Conservation (phyloP, 23 red algal species). For the Gracilaria domingensis region DNA sequence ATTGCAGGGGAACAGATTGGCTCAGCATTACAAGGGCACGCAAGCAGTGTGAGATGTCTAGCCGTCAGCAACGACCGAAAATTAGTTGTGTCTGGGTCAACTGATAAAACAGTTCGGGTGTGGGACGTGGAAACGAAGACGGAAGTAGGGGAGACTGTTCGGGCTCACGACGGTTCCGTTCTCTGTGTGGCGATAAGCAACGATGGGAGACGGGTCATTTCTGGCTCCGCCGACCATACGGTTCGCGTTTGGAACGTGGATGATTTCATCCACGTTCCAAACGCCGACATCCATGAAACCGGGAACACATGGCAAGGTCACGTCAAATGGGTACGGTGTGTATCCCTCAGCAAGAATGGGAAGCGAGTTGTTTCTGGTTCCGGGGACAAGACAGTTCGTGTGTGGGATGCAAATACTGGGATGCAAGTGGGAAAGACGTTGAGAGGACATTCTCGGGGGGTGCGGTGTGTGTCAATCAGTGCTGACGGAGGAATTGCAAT, state of each 20-base stretch:
- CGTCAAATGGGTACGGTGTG: not conserved
- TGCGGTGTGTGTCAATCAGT: not conserved
- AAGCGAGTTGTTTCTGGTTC: not conserved
- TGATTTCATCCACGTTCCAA: too few relatives aligned
- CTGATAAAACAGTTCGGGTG: too few relatives aligned
- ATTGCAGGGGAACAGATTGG: not conserved
- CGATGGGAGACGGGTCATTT: not conserved
- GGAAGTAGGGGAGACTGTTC: too few relatives aligned
- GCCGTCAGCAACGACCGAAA: slow-evolving; percentile 6
- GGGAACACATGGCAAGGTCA: too few relatives aligned
- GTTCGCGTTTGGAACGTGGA: not conserved
- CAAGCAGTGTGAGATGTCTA: not conserved
- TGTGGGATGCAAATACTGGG: not conserved
- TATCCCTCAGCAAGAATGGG: not conserved
- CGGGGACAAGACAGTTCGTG: not conserved
- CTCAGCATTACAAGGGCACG: not conserved
- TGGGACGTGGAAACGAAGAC: not conserved
- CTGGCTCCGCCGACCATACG: not conserved
- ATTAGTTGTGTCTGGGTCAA: not conserved
- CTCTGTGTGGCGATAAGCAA: not conserved
- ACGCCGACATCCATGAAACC: too few relatives aligned
- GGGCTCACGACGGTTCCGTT: not conserved
- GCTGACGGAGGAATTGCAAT: not conserved
- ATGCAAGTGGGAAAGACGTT: not conserved
- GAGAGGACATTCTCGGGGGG: not conserved